These are phyloP conservation scores for Cryphonectria carpinicola DNA, from an alignment of 2,329 filamentous ascomycete species.

Conservation along the genomic window DNA sequence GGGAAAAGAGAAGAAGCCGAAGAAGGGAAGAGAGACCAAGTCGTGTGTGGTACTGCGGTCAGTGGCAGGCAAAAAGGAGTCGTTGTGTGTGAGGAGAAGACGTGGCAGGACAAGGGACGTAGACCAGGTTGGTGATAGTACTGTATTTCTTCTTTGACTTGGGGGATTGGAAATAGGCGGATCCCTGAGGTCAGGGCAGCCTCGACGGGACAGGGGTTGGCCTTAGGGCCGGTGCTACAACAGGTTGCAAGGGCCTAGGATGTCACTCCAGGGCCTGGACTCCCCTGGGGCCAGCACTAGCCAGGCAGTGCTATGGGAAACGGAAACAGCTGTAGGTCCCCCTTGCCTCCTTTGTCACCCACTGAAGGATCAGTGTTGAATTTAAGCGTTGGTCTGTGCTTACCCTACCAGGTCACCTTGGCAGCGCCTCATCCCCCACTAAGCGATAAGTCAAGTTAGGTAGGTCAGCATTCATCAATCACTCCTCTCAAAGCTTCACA, in stretches of 20 bases:
- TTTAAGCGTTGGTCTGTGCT: conserved; percentile 15
- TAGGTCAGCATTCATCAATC: background rate
- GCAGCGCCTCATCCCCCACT: background rate
- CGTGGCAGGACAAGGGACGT: background rate
- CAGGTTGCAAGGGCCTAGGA: background rate
- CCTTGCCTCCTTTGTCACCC: background rate
- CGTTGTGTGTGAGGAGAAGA: background rate
- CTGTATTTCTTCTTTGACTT: background rate
- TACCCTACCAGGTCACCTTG: background rate
- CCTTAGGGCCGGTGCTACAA: conserved; percentile 5
- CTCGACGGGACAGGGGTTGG: background rate
- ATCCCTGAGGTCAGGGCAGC: background rate
- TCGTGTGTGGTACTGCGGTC: background rate
- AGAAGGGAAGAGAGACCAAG: background rate
- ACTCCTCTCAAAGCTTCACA: background rate
- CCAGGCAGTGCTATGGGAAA: background rate
- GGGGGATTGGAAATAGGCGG: background rate
- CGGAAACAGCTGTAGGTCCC: background rate
- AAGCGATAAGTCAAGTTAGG: background rate
- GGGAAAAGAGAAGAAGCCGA: background rate
- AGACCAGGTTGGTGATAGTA: background rate
- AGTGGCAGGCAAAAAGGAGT: background rate
- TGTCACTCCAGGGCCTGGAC: conserved; percentile 6
- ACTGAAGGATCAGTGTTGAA: conserved; percentile 3
- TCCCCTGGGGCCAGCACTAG: background rate